Percentiles rank a stretch among this genome's conserved stretches.
Evolutionary conservation across 2,329 filamentous ascomycete genomes (phyloP).

Genomic region (Drechslerella dactyloides): DNA sequence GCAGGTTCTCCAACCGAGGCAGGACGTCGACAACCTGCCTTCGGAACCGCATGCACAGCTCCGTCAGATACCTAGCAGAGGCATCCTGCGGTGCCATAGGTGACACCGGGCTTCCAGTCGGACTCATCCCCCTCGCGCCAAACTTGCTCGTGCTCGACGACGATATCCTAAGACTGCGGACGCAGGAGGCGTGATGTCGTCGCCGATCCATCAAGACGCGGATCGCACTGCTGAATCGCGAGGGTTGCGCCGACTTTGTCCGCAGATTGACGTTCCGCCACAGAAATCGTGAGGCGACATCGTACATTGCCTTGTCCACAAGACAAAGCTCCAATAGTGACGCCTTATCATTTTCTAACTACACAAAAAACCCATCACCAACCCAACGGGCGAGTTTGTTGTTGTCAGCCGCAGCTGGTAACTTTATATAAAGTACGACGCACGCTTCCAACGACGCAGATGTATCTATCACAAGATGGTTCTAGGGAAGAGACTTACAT

Average conservation of each 20-base stretch:
- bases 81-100: conserved; percentile 40
- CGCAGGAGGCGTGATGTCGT: conserved; percentile 45
- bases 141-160: conserved; percentile 49
- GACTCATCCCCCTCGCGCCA: conserved; percentile 38
- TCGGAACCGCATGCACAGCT: conserved; percentile 44
- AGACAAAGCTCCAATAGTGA: conserved; percentile 47
- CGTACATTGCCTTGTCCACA: conserved; percentile 48
- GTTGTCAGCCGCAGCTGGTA: conserved; percentile 50
- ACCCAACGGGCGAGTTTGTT: conserved; percentile 24
- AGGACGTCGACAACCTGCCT: conserved; percentile 46
- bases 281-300: conserved; percentile 42
- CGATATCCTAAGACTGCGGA: conserved; percentile 43
- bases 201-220: conserved; percentile 48
- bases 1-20: conserved; percentile 41
- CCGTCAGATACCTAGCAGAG: conserved; percentile 43
- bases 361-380: conserved; percentile 26
- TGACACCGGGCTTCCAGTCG: conserved; percentile 38
- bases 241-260: conserved; percentile 42
- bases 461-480: conserved; percentile 8
- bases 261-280: conserved; percentile 49
- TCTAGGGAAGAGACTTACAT: conserved; percentile 28
- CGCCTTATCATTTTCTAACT: conserved; percentile 51
- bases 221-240: conserved; percentile 45
- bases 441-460: conserved; percentile 2
- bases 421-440: conserved; percentile 14